Evolutionary conservation across 2,329 filamentous ascomycete genomes (phyloP).

Genomic region (Aspergillus udagawae): DNA sequence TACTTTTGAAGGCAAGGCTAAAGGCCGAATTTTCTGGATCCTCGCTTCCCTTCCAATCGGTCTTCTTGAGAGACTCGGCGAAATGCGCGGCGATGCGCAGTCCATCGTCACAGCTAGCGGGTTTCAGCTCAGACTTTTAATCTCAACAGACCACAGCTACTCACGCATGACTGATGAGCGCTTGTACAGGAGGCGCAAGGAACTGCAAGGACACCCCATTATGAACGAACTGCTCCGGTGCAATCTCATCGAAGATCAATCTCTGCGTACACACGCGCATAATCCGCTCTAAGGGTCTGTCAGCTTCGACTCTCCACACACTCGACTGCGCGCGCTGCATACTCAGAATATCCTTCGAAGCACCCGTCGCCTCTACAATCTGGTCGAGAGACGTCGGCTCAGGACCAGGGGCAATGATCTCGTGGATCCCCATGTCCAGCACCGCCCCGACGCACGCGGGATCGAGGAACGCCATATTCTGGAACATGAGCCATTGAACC

Average conservation of each 20-base stretch:
- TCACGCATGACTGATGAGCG: background rate
- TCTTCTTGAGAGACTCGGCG: background rate
- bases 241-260: background rate
- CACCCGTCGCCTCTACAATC: background rate
- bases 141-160: background rate
- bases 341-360: background rate
- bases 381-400: background rate
- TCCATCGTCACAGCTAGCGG: background rate
- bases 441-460: background rate
- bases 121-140: background rate
- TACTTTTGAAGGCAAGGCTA: background rate
- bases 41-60: background rate
- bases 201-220: background rate
- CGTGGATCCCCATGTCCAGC: background rate
- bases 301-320: background rate
- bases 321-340: background rate
- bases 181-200: background rate
- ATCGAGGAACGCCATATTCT: slow-evolving; percentile 1
- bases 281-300: background rate
- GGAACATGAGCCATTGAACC: background rate
- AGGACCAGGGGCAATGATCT: background rate
- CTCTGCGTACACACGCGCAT: background rate
- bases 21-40: background rate
- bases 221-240: background rate
- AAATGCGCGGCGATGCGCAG: background rate